These are phyloP conservation scores for Salicornia ramosissima DNA, from an alignment of 148 eudicot genomes.

Conservation along the genomic window DNA sequence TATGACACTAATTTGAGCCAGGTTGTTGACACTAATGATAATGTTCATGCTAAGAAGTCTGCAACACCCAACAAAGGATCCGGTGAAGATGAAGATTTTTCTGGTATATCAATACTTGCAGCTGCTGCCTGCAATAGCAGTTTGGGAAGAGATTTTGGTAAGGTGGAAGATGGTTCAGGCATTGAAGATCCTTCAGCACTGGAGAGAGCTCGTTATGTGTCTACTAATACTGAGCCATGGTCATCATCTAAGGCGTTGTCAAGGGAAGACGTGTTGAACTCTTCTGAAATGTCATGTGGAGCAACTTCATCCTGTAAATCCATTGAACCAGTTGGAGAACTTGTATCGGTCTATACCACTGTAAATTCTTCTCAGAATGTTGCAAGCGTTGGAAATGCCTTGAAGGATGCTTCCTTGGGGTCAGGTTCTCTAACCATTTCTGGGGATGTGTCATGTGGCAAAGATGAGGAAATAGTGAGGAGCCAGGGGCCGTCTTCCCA, in stretches of 20 bases:
- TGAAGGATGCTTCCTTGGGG: slow-evolving; percentile 16
- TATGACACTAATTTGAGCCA: slow-evolving; percentile 13
- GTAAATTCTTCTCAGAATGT: slow-evolving; percentile 25
- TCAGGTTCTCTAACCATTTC: too few relatives aligned
- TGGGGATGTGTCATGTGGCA: too few relatives aligned
- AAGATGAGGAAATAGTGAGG: slow-evolving; percentile 23
- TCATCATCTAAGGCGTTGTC: slow-evolving; percentile 18
- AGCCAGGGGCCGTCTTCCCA: slow-evolving; percentile 24
- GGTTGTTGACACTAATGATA: slow-evolving; percentile 1
- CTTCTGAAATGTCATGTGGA: slow-evolving; percentile 27
- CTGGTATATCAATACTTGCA: slow-evolving; percentile 80
- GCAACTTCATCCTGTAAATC: slow-evolving; percentile 32
- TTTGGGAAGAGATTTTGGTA: slow-evolving; percentile 32
- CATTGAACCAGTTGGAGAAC: slow-evolving; percentile 27
- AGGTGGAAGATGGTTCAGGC: slow-evolving; percentile 28
- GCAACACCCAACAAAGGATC: slow-evolving; percentile 9
- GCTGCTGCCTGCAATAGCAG: slow-evolving; percentile 71
- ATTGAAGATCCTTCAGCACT: slow-evolving; percentile 25
- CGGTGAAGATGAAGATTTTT: slow-evolving; percentile 44
- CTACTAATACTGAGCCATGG: slow-evolving; percentile 8
- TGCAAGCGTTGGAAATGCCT: slow-evolving; percentile 11
- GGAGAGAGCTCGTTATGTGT: slow-evolving; percentile 14
- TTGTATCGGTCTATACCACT: slow-evolving; percentile 19
- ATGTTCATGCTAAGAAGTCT: slow-evolving; percentile 5
- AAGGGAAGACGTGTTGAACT: slow-evolving; percentile 27